A percentile compares a stretch with the other conserved stretches of the same genome.
Evolutionary conservation across 495 filamentous ascomycete genomes (phyloP).

Genomic region (Opeltia flavorubescens): DNA sequence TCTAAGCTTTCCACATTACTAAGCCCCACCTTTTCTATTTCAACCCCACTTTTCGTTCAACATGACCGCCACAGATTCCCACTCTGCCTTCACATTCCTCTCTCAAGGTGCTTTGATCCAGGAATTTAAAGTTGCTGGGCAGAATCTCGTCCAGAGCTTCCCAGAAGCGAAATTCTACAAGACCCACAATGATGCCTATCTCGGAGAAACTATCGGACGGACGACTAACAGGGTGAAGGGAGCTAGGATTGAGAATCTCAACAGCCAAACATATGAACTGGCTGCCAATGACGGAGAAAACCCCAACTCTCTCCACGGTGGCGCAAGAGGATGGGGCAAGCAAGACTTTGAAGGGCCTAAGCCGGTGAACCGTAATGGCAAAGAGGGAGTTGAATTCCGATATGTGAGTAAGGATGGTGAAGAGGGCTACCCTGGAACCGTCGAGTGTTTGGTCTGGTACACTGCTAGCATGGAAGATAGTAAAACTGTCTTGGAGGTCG

Average conservation of each 20-base stretch:
- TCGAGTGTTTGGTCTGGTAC: slow-evolving; percentile 68
- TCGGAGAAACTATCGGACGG: slow-evolving; percentile 87
- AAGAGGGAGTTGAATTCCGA: slow-evolving; percentile 62
- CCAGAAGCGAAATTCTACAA: slow-evolving; percentile 57
- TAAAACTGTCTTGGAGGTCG: slow-evolving; percentile 59
- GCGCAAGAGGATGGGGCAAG: slow-evolving; percentile 72
- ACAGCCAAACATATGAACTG: slow-evolving; percentile 55
- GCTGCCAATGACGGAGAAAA: slow-evolving; percentile 49
- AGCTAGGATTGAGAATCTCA: slow-evolving; percentile 57
- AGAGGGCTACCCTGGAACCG: slow-evolving; percentile 73
- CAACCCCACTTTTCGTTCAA: not conserved
- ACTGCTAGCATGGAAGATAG: slow-evolving; percentile 54
- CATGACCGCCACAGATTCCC: slow-evolving; percentile 7
- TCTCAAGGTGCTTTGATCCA: slow-evolving; percentile 82
- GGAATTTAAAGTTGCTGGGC: slow-evolving; percentile 55
- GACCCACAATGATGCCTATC: slow-evolving; percentile 59
- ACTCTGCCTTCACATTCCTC: slow-evolving; percentile 48
- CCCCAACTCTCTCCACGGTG: slow-evolving; percentile 72
- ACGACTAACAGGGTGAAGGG: slow-evolving; percentile 74
- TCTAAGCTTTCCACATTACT: not conserved
- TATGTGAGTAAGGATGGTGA: slow-evolving; percentile 63
- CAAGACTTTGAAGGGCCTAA: slow-evolving; percentile 64
- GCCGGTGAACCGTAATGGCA: slow-evolving; percentile 49
- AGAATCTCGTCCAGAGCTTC: slow-evolving; percentile 83
- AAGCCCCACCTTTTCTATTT: not conserved